Base-by-base conservation (phyloP, 176 grass and related monocot genomes). In the Puccinellia tenuiflora region DNA sequence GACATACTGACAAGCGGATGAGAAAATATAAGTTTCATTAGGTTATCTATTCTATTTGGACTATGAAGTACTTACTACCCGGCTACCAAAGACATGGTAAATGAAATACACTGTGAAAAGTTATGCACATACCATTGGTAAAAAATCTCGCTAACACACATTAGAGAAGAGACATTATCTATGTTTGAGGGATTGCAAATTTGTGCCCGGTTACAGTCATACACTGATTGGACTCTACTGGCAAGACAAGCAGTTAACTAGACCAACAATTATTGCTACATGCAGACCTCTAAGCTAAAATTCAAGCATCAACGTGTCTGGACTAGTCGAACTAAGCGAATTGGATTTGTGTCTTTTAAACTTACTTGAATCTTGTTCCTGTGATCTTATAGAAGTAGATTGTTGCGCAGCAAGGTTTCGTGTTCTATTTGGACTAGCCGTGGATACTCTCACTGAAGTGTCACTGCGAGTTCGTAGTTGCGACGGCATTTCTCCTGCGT, bases 361-460 rank as follows among this genome's bases (percentile, higher is more conserved):
- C 93, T 90, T 96, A 96, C 93, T 91, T 83, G 93, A 91, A 77
- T 82, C 86, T 63, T 82, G 83, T 65, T 86, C 88, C 57, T 85
- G 90, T 5, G 59, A 55, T 75, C 35, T 83, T 72, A 82, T 75
- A 46, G 85, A 53, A 65, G 72, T 84, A 43, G 51, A 76, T 50
- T 90, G 91, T 63, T 76, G 73, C 55, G 68, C 80, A 83, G 89
- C 93, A 78, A 79, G n/a, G 22, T 84, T 81, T 73, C 43, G 80
- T 60, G 66, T 76, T 76, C 65, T 77, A 88, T 60, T 75, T 72
- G 86, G 75, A 34, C 62, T 75, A 81, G 31, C 38, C 61, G 43
- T 78, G 47, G 81, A 79, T 66, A 87, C 75, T 85, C 87, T 85
- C 61, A 46, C 39, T 55, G 88, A 76, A 47, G 28, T 86, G 43